These are phyloP conservation scores for Diutina mesorugosa DNA, from an alignment of 1,139 yeast genomes.

Conservation along the genomic window DNA sequence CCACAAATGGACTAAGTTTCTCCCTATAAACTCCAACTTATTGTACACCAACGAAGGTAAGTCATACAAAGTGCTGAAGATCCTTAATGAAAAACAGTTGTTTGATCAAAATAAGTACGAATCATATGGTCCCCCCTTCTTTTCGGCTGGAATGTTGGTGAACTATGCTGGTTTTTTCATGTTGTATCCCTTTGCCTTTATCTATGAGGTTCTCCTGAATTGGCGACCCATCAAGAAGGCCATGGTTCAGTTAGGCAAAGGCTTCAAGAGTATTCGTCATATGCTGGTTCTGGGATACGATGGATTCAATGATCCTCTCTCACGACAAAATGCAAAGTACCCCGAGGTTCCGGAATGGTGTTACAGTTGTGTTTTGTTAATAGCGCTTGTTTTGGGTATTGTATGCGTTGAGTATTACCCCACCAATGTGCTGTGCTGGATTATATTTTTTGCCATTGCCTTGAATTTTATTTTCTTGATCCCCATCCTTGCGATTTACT, in stretches of 20 bases:
- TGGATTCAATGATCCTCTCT: constrained; percentile 15
- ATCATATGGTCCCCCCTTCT: constrained; percentile 25
- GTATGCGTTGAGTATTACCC: constrained; percentile 36
- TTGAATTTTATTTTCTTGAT: constrained; percentile 41
- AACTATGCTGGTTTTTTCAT: constrained; percentile 46
- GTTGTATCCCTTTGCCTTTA: constrained; percentile 40
- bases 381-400: constrained; percentile 13
- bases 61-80: constrained; percentile 24
- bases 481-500: constrained; percentile 34
- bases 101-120: constrained; percentile 6
- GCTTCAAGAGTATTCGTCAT: constrained; percentile 5
- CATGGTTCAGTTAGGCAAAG: constrained; percentile 3
- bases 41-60: constrained; percentile 32
- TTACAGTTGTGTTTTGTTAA: constrained; percentile 10
- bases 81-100: constrained; percentile 11
- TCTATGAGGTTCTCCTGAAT: constrained; percentile 6
- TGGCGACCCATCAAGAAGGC: constrained; percentile 6
- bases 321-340: constrained; percentile 11
- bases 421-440: constrained; percentile 43
- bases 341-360: constrained; percentile 14
- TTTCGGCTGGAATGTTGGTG: constrained; percentile 28
- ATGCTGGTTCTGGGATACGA: constrained; percentile 9
- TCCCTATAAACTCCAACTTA: constrained; percentile 33
- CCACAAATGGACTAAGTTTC: constrained; percentile 35
- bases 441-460: constrained; percentile 42